Evolutionary conservation across 208 protist species (phyloP).

Genomic region (Acanthamoeba polyphaga): DNA sequence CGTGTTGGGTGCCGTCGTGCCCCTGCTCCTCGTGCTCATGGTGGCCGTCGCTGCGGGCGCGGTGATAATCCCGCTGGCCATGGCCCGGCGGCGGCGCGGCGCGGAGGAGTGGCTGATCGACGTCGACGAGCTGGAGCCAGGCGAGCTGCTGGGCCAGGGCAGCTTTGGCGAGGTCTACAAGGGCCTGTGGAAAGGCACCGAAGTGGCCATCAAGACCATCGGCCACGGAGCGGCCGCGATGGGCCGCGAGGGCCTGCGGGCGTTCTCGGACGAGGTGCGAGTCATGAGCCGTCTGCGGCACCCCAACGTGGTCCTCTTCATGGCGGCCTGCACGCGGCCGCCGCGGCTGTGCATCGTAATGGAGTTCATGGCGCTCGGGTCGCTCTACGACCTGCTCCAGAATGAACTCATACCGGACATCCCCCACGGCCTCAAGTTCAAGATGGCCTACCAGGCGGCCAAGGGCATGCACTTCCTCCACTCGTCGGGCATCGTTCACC

Average conservation of each 20-base stretch:
- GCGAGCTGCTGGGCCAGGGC: constrained; percentile 49
- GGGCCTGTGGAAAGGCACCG: background rate
- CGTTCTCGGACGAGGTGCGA: constrained; percentile 81
- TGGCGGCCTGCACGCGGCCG: constrained; percentile 74
- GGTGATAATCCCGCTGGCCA: background rate
- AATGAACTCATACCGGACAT: background rate
- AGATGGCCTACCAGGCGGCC: background rate
- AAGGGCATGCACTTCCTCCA: constrained; percentile 51
- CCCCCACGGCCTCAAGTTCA: background rate
- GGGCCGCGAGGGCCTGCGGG: constrained; percentile 6
- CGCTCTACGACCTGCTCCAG: background rate
- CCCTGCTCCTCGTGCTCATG: background rate
- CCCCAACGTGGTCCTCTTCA: constrained; percentile 86
- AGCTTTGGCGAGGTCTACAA: constrained; percentile 54
- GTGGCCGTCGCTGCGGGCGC: no score
- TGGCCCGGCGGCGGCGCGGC: background rate
- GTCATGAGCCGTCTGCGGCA: constrained; percentile 83
- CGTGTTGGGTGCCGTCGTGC: background rate
- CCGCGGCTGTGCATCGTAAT: background rate
- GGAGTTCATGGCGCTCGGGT: background rate
- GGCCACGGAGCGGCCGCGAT: background rate
- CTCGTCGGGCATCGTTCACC: constrained; percentile 7
- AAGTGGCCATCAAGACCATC: constrained; percentile 74
- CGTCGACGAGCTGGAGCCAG: background rate
- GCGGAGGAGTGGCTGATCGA: background rate